Evolutionary conservation across 768 basidiomycete species (phyloP).

Genomic region (Harrya chromipes): DNA sequence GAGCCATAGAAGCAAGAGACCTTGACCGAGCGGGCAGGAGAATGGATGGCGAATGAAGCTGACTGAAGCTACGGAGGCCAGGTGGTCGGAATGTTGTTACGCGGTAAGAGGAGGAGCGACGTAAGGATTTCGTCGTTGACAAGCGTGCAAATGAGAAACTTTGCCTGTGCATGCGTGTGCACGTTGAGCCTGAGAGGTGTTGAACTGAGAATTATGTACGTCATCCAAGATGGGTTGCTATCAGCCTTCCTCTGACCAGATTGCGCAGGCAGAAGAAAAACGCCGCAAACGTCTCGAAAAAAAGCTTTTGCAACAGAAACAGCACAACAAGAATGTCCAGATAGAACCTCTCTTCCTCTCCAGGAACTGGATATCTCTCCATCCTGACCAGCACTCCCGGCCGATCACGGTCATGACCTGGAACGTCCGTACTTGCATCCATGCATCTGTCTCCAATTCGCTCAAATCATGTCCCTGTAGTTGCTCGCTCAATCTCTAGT

Average conservation of each 20-base stretch:
- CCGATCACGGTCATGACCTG: slow-evolving; percentile 66
- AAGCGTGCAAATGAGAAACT: slow-evolving; percentile 25
- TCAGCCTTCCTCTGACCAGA: slow-evolving; percentile 50
- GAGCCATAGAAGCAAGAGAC: slow-evolving; percentile 30
- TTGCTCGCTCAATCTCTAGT: slow-evolving; percentile 76
- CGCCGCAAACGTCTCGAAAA: slow-evolving; percentile 45
- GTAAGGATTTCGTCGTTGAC: slow-evolving; percentile 13
- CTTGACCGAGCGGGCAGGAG: slow-evolving; percentile 1
- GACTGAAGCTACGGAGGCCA: not conserved
- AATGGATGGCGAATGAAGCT: not conserved
- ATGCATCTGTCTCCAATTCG: not conserved
- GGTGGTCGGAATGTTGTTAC: not conserved
- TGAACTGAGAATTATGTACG: slow-evolving; percentile 7
- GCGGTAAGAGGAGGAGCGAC: slow-evolving; percentile 5
- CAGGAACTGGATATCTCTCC: slow-evolving; percentile 37
- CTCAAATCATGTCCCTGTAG: slow-evolving; percentile 35
- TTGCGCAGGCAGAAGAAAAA: slow-evolving; percentile 50
- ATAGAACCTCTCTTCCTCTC: slow-evolving; percentile 12
- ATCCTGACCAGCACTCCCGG: not conserved
- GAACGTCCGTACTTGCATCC: slow-evolving; percentile 59
- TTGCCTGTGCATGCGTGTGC: slow-evolving; percentile 21
- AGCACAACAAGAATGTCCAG: slow-evolving; percentile 12
- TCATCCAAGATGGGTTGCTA: slow-evolving; percentile 17
- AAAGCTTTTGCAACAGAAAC: slow-evolving; percentile 27
- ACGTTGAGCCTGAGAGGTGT: too few relatives aligned